Conservation (phyloP, 192 early-diverging fungal species). For the Chytriomyces confervae region DNA sequence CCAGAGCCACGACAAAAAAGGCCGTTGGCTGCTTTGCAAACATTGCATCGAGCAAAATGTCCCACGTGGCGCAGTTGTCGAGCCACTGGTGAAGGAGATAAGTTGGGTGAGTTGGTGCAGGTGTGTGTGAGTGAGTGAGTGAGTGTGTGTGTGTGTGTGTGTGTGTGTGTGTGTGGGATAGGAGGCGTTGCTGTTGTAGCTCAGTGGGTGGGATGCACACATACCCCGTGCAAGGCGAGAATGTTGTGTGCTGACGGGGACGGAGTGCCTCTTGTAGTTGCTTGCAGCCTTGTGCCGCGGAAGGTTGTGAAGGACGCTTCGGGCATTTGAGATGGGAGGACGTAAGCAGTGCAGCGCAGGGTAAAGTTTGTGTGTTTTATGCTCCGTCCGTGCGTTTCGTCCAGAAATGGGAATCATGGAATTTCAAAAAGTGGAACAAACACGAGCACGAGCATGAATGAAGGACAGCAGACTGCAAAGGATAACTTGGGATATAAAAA, state of each 20-base stretch:
- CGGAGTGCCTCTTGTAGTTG: background rate
- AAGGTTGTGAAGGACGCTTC: constrained; percentile 8
- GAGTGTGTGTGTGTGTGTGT: too few species aligned
- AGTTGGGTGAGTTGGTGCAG: background rate
- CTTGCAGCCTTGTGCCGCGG: constrained; percentile 11
- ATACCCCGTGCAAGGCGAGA: constrained; percentile 41
- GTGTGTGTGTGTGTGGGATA: too few species aligned
- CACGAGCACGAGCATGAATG: too few species aligned
- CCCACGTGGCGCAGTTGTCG: constrained; percentile 42
- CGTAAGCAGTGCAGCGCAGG: too few species aligned
- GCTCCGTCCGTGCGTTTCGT: too few species aligned
- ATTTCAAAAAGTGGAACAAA: background rate
- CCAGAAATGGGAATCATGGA: background rate
- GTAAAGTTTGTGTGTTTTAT: too few species aligned
- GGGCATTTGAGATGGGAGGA: background rate
- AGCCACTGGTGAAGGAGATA: constrained; percentile 28
- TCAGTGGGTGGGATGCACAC: background rate
- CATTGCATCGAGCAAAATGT: constrained; percentile 13
- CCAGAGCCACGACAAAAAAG: constrained; percentile 35
- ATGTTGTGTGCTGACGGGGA: constrained; percentile 12
- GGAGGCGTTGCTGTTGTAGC: too few species aligned
- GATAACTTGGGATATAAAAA: background rate
- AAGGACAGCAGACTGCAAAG: too few species aligned
- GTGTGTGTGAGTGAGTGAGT: too few species aligned
- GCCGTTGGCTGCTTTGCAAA: background rate